Base-by-base conservation (phyloP, 2,329 filamentous ascomycete genomes). In the Colletotrichum sp. region DNA sequence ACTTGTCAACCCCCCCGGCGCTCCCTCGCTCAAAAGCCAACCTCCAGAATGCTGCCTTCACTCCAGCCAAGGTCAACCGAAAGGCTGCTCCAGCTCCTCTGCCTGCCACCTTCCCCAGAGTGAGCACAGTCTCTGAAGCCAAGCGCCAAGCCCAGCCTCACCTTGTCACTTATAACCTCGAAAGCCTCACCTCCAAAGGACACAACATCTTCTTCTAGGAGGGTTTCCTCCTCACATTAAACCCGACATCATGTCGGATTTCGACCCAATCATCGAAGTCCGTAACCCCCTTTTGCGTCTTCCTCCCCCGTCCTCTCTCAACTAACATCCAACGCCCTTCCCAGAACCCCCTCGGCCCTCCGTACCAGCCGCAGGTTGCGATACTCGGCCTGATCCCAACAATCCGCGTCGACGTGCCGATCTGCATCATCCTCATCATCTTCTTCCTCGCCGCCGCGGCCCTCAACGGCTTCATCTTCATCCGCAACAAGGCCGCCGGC, bases 391-490 rank as follows among this genome's bases (percentile, higher is more conserved):
- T 92, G 28, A 78, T 85, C 9, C 94, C 94, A 3, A 89, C 87
- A 2, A 80, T 87, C 6, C 77, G 81, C 4, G 84, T 93, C 77
- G 94, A 96, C 82, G 87, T 92, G 9, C 92, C 94, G 48, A 88
- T 95, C 81, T 90, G 87, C 76, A 87, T 89, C 68, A 89, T 94
- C 72, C 90, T 96, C 77, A 82, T 95, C 16, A 82, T 84, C 55
- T 81, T 94, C 72, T 94, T 93, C 83, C 75, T 90, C 39, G 48
- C 80, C 63, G 87, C 85, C n/a, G 92, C 90, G 9, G 85, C 83
- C 18, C 78, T 86, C 73, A 91, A 94, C 86, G 90, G 93, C 88
- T 86, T 86, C 64, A 88, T 93, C 64, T 87, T 92, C 71, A 86
- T 87, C 75, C 79, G 86, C 74, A 94, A 91, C 57, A 70, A 74